Evolutionary conservation across 805 yeast species (phyloP), one percentile per base, ranked within the genome.

Genomic region (Candida pseudoglaebosa): DNA sequence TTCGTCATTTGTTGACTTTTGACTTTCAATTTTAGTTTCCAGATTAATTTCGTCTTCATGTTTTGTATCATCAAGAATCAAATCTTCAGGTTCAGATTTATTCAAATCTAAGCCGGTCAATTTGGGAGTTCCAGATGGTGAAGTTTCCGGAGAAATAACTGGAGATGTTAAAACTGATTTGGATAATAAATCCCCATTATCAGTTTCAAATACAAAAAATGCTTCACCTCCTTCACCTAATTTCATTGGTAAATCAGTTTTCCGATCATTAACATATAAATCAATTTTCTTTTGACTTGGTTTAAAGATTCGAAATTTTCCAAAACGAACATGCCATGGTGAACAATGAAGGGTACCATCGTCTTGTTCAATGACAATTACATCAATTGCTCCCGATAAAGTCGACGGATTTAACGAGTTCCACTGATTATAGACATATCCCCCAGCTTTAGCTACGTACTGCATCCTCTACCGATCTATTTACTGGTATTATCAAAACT

Each of bases 151-250:
- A 40, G 84, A 77, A 22, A 84, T 63, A 20, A 89, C 93, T 0
- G 97, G 97, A 0, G 95, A 86, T 0, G 96, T 86, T 48, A 88
- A 77, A 46, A 88, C 72, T 42, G 84, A 84, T 39, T 73, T 70
- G 1, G 96, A 95, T 17, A 93, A 81, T 42, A 77, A 75, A 26
- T 65, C 66, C 7, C 59, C 53, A 32, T 73, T 73, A 28, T 73
- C 74, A 1, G 96, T 84, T 53, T 89, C 96, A 64, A 93, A 91
- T 30, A 93, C 98, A 56, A 93, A 93, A 57, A 89, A 89, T 0
- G 98, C 99, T 61, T 93, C 99, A 10, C 99, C 99, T 5, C 95
- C 96, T 44, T 93, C 99, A 12, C 96, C 95, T 32, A 93, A 67
- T 59, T 93, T 93, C 98, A 93, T 93, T 6, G 96, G 96, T 34